A percentile compares a stretch with the other conserved stretches of the same genome.
Evolutionary conservation across 495 filamentous ascomycete species (phyloP).

Genomic region (Neurospora sp.): DNA sequence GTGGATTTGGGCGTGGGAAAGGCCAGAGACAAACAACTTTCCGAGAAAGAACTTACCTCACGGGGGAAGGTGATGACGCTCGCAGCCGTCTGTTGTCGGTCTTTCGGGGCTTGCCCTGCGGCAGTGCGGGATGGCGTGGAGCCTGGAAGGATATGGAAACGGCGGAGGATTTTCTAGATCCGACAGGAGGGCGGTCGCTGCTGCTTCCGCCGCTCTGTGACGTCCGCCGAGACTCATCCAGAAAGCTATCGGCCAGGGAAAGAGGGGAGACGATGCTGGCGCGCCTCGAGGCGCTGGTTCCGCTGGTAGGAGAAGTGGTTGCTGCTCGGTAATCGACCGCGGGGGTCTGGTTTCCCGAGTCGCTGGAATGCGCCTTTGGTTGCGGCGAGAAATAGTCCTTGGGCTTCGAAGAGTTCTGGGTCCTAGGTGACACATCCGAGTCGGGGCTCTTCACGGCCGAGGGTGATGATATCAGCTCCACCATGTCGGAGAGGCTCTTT

Average conservation of each 20-base stretch:
- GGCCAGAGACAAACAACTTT: background rate
- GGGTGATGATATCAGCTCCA: conserved; percentile 14
- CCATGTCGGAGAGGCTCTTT: conserved; percentile 18
- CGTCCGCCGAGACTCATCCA: conserved; percentile 11
- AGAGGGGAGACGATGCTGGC: conserved; percentile 14
- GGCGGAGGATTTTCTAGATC: conserved; percentile 33
- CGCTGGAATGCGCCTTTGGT: background rate
- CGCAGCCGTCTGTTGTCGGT: conserved; percentile 31
- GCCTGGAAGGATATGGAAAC: conserved; percentile 32
- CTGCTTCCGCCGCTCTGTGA: conserved; percentile 11
- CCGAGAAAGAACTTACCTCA: conserved; percentile 29
- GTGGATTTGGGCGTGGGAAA: conserved; percentile 3
- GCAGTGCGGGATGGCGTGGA: conserved; percentile 31
- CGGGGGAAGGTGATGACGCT: conserved; percentile 36
- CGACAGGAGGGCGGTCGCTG: conserved; percentile 5
- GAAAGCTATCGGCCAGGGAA: conserved; percentile 10
- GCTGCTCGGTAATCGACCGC: background rate
- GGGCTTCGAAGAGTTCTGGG: conserved; percentile 16
- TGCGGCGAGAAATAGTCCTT: conserved; percentile 28
- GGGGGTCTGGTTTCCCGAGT: background rate
- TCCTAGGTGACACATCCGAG: conserved; percentile 30
- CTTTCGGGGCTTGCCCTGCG: conserved; percentile 34
- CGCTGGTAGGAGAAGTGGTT: conserved; percentile 3
- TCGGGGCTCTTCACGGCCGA: conserved; percentile 25
- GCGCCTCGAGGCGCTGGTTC: conserved; percentile 11